phyloP scores from a whole-genome alignment of 257 asterid genomes.

The Fraxinus anomala region DNA sequence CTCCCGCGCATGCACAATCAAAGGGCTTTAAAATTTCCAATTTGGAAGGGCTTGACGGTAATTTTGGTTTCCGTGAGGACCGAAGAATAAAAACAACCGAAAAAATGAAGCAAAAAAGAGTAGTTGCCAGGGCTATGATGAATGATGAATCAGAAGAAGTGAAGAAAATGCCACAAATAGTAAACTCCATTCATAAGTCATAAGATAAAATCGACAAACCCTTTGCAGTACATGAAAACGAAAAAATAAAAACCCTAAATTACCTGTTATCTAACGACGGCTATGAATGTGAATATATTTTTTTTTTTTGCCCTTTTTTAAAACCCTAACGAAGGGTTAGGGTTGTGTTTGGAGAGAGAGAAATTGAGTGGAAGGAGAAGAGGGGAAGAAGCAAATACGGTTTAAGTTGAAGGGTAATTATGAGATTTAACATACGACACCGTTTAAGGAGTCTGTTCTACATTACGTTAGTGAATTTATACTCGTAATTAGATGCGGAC shows the following conservation, averaged over 20 bases:
- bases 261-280: slow-evolving; percentile 34
- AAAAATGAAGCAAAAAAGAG: slow-evolving; percentile 51
- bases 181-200: slow-evolving; percentile 70
- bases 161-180: slow-evolving; percentile 34
- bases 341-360: slow-evolving; percentile 24
- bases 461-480: too few relatives aligned
- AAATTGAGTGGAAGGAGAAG: slow-evolving; percentile 22
- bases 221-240: slow-evolving; percentile 47
- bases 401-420: slow-evolving; percentile 11
- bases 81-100: slow-evolving; percentile 43
- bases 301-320: not conserved
- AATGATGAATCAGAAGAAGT: slow-evolving; percentile 40
- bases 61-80: slow-evolving; percentile 21
- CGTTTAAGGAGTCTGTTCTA: not conserved
- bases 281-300: slow-evolving; percentile 32
- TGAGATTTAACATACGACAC: slow-evolving; percentile 7
- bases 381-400: slow-evolving; percentile 30
- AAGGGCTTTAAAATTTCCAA: slow-evolving; percentile 17
- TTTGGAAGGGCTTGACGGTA: slow-evolving; percentile 23
- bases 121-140: slow-evolving; percentile 44
- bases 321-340: slow-evolving; percentile 33
- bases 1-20: slow-evolving; percentile 35
- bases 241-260: slow-evolving; percentile 30
- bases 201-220: slow-evolving; percentile 30
- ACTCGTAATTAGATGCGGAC: too few relatives aligned